A percentile compares a stretch with the other conserved stretches of the same genome.
phyloP scores from a whole-genome alignment of 306 rosid genomes.

The Castanopsis chinensis region DNA sequence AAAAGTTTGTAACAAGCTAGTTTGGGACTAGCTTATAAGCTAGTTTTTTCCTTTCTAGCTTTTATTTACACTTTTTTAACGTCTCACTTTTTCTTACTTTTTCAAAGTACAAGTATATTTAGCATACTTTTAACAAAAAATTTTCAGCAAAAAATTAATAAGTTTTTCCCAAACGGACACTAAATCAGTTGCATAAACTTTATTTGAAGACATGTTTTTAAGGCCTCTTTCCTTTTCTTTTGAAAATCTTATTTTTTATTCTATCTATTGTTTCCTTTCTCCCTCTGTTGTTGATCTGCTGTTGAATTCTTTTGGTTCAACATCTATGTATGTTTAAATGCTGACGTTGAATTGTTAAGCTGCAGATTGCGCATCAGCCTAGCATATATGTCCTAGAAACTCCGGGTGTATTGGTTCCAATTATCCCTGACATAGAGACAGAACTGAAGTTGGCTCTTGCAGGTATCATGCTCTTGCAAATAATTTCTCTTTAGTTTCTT shows the following conservation, averaged over 20 bases:
- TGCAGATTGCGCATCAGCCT: slow-evolving; percentile 87
- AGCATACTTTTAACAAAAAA: too few relatives aligned
- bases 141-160: too few relatives aligned
- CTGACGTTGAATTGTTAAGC: slow-evolving; percentile 12
- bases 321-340: background rate
- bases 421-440: slow-evolving; percentile 78
- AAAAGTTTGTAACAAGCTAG: background rate
- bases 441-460: slow-evolving; percentile 92
- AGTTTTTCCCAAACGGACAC: too few relatives aligned
- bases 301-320: background rate
- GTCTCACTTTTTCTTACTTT: too few relatives aligned
- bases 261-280: background rate
- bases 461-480: slow-evolving; percentile 38
- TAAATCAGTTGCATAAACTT: too few relatives aligned
- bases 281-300: background rate
- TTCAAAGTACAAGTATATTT: too few relatives aligned
- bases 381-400: too few relatives aligned
- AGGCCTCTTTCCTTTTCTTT: background rate
- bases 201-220: too few relatives aligned
- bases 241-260: too few relatives aligned
- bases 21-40: background rate
- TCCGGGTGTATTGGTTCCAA: too few relatives aligned
- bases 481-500: background rate
- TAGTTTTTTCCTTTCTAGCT: background rate
- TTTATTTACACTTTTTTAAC: too few relatives aligned